Conservation (phyloP, 768 basidiomycete genomes). For the Panaeolus cyanescens region DNA sequence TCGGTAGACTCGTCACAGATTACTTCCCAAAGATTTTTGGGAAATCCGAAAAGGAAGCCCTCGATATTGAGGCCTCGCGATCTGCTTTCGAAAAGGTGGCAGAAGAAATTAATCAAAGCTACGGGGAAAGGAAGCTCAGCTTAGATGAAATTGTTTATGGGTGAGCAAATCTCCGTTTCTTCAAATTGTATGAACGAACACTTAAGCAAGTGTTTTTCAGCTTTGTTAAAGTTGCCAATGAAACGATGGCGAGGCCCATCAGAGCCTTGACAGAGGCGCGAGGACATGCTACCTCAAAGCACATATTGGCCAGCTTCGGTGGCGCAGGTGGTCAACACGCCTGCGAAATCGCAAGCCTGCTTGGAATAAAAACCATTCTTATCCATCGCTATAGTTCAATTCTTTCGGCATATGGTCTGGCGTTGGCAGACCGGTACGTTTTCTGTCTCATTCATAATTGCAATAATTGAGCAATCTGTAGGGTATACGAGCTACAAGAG, state of each 20-base stretch:
- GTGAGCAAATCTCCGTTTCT: conserved; percentile 37
- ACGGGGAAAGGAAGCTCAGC: conserved; percentile 51
- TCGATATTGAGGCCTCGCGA: conserved; percentile 75
- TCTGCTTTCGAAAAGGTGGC: conserved; percentile 68
- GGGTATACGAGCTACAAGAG: conserved; percentile 87
- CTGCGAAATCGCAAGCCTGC: conserved; percentile 84
- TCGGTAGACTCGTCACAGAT: conserved; percentile 86
- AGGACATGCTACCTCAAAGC: conserved; percentile 80
- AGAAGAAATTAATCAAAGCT: conserved; percentile 65
- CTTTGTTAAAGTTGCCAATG: conserved; percentile 95
- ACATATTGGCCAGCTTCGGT: conserved; percentile 81
- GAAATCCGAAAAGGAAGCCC: conserved; percentile 79
- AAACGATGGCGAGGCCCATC: conserved; percentile 95
- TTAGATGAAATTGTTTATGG: conserved; percentile 91
- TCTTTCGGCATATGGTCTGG: conserved; percentile 92
- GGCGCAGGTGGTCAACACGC: conserved; percentile 93
- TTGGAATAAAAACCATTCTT: conserved; percentile 87
- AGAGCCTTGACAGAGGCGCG: conserved; percentile 88
- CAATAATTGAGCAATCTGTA: conserved; percentile 24
- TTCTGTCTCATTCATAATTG: not conserved
- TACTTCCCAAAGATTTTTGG: conserved; percentile 97
- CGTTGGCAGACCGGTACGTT: conserved; percentile 71
- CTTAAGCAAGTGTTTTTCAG: conserved; percentile 35
- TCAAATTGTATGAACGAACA: not conserved
- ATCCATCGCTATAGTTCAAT: conserved; percentile 93